These are phyloP conservation scores for Phytophthora citrophthora DNA, from an alignment of 352 stramenopile genomes.

Conservation along the genomic window DNA sequence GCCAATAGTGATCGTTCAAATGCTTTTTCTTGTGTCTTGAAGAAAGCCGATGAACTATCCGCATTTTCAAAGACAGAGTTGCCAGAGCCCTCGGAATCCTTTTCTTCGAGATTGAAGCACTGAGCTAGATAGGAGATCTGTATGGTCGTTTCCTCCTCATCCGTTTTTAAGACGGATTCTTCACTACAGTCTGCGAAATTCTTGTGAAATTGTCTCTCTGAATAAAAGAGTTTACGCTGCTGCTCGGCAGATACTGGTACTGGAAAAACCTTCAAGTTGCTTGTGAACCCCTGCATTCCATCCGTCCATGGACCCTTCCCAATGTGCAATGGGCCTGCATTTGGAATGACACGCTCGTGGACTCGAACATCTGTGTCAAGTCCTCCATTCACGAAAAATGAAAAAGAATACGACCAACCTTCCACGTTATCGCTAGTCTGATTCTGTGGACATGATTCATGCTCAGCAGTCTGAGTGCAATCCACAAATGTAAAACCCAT, in stretches of 20 bases:
- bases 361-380: conserved; percentile 60
- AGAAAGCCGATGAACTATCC: conserved; percentile 9
- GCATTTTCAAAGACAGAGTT: background rate
- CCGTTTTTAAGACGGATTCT: background rate
- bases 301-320: conserved; percentile 73
- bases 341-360: conserved; percentile 51
- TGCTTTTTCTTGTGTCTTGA: conserved; percentile 2
- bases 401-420: conserved; percentile 53
- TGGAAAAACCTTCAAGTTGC: conserved; percentile 56
- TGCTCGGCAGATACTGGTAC: conserved; percentile 34
- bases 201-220: conserved; percentile 29
- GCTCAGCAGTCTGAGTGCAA: conserved; percentile 31
- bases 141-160: conserved; percentile 2
- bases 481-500: conserved; percentile 78
- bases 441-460: conserved; percentile 13
- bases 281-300: conserved; percentile 69
- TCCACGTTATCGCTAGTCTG: background rate
- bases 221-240: conserved; percentile 34
- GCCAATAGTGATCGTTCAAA: conserved; percentile 20
- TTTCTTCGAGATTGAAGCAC: conserved; percentile 13
- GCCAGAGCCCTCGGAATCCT: background rate
- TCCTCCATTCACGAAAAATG: conserved; percentile 65
- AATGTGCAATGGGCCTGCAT: conserved; percentile 69
- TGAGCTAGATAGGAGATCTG: conserved; percentile 58
- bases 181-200: conserved; percentile 23